phyloP scores from a whole-genome alignment of 805 yeast species.

The Danielozyma ontarioensis region DNA sequence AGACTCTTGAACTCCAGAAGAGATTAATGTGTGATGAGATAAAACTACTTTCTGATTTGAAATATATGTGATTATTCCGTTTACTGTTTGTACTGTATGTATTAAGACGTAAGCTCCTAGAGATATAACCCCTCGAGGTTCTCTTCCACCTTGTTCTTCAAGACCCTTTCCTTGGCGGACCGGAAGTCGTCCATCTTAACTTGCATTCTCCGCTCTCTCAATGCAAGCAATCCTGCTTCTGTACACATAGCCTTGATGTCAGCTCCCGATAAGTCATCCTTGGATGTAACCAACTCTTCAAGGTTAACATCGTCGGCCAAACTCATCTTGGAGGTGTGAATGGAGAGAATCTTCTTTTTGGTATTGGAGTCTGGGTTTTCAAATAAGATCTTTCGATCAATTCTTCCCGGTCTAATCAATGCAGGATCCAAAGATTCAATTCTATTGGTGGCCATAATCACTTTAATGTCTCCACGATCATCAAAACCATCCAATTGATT shows the following conservation, averaged over 20 bases:
- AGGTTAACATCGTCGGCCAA: slow-evolving; percentile 82
- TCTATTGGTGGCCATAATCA: slow-evolving; percentile 96
- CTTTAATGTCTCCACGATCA: slow-evolving; percentile 95
- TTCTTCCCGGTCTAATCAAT: slow-evolving; percentile 93
- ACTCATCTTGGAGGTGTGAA: slow-evolving; percentile 92
- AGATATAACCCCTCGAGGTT: slow-evolving; percentile 90
- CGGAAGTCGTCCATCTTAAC: slow-evolving; percentile 92
- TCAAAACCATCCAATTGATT: slow-evolving; percentile 97
- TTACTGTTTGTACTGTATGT: no score
- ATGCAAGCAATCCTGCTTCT: slow-evolving; percentile 92
- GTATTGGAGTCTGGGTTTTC: slow-evolving; percentile 94
- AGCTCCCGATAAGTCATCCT: slow-evolving; percentile 95
- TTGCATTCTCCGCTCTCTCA: slow-evolving; percentile 96
- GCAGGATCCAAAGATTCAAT: slow-evolving; percentile 95
- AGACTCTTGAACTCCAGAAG: slow-evolving; percentile 44
- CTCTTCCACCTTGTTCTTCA: slow-evolving; percentile 96
- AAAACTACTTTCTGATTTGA: no score
- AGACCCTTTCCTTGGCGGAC: slow-evolving; percentile 88
- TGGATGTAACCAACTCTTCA: slow-evolving; percentile 81
- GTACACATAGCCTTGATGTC: slow-evolving; percentile 97
- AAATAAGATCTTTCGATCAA: slow-evolving; percentile 90
- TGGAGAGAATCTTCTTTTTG: slow-evolving; percentile 84
- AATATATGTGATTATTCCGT: no score
- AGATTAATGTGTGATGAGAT: neutral
- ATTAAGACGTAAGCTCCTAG: slow-evolving; percentile 19